Evolutionary conservation across 2,329 filamentous ascomycete genomes (phyloP).

Genomic region (Macrophomina pseudophaseolina): DNA sequence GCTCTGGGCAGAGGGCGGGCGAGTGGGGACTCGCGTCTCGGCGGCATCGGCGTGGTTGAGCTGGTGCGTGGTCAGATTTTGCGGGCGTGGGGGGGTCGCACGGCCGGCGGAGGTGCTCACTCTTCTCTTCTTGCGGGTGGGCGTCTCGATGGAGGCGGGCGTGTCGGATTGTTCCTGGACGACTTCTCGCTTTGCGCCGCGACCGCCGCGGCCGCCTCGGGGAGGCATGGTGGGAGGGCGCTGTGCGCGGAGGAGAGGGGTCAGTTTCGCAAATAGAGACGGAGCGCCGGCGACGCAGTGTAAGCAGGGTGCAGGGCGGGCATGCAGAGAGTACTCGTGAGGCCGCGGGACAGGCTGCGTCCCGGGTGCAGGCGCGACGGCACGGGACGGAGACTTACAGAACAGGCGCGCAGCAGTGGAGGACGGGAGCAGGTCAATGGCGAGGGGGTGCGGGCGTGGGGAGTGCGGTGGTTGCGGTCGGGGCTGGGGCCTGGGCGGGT

Average conservation of each 20-base stretch:
- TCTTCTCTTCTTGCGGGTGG: constrained; percentile 54
- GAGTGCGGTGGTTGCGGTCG: background rate
- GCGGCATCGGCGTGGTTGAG: constrained; percentile 42
- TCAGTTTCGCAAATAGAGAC: background rate
- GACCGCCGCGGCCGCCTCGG: constrained; percentile 24
- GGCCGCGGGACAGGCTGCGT: constrained; percentile 41
- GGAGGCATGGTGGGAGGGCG: constrained; percentile 20
- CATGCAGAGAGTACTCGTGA: background rate
- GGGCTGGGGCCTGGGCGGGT: constrained; percentile 22
- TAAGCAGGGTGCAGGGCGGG: background rate
- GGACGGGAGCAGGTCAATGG: constrained; percentile 31
- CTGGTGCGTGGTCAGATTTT: constrained; percentile 30
- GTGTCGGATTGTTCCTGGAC: constrained; percentile 44
- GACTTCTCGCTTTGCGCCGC: constrained; percentile 27
- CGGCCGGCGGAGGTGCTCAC: constrained; percentile 35
- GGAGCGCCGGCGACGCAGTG: background rate
- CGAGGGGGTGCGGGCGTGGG: background rate
- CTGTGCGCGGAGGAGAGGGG: background rate
- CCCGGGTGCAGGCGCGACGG: constrained; percentile 26
- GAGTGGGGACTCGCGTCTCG: constrained; percentile 33
- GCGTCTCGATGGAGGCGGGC: constrained; percentile 54
- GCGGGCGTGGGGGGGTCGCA: background rate
- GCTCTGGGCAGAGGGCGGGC: constrained; percentile 44
- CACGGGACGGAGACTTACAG: constrained; percentile 37
- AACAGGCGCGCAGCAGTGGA: background rate